phyloP scores from a whole-genome alignment of 345 rosid genomes.

The Cochlearia excelsa region DNA sequence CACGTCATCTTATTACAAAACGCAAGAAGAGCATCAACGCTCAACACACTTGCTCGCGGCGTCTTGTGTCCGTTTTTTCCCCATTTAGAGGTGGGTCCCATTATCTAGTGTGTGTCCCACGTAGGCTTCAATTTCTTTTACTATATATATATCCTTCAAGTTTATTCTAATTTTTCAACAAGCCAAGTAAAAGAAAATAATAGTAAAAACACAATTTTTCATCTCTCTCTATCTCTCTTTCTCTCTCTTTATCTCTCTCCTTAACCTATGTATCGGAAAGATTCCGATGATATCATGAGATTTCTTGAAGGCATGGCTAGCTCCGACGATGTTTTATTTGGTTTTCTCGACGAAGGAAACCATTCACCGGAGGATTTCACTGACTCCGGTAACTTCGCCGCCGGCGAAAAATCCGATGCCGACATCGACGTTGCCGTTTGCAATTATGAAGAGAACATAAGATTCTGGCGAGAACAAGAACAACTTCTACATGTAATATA shows the following conservation, averaged over 20 bases:
- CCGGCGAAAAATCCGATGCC: slow-evolving; percentile 13
- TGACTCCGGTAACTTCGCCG: slow-evolving; percentile 19
- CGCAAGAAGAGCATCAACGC: slow-evolving; percentile 6
- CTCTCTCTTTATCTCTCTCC: slow-evolving; percentile 12
- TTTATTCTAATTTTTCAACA: slow-evolving; percentile 1
- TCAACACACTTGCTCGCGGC: slow-evolving; percentile 41
- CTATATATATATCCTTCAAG: slow-evolving; percentile 23
- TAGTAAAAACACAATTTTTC: neutral
- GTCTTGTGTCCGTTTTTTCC: slow-evolving; percentile 49
- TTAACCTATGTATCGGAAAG: slow-evolving; percentile 25
- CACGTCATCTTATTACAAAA: slow-evolving; percentile 35
- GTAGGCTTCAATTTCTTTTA: neutral
- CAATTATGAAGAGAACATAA: slow-evolving; percentile 43
- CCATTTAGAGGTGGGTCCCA: slow-evolving; percentile 9
- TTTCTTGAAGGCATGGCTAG: slow-evolving; percentile 51
- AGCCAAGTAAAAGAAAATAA: too few relatives aligned
- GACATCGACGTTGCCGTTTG: slow-evolving; percentile 30
- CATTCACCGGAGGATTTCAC: slow-evolving; percentile 30
- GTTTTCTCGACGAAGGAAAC: slow-evolving; percentile 42
- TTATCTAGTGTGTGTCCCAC: slow-evolving; percentile 3
- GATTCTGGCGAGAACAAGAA: slow-evolving; percentile 66
- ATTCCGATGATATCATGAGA: slow-evolving; percentile 43
- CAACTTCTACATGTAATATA: slow-evolving; percentile 60
- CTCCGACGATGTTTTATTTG: slow-evolving; percentile 54
- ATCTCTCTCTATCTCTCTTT: too few relatives aligned